A percentile compares a stretch with the other conserved stretches of the same genome.
These are phyloP conservation scores for Quercus variabilis DNA, from an alignment of 306 rosid genomes.

Conservation along the genomic window DNA sequence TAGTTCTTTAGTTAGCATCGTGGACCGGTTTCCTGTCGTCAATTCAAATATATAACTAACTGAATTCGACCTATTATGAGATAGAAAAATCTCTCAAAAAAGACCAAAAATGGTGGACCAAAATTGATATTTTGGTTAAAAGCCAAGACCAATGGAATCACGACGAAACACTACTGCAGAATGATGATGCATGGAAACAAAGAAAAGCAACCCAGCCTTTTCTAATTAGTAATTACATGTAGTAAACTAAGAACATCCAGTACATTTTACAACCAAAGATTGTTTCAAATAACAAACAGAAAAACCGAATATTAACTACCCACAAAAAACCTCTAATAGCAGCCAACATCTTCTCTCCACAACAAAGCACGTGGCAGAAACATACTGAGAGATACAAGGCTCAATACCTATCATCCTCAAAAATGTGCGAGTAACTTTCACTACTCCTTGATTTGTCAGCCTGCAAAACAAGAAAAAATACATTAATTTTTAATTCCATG, in stretches of 20 bases:
- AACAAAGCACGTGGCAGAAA: background rate
- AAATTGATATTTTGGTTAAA: background rate
- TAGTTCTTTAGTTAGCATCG: background rate
- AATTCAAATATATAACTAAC: background rate
- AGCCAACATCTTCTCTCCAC: background rate
- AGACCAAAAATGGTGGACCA: background rate
- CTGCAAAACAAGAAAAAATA: constrained; percentile 40
- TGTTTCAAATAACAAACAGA: background rate
- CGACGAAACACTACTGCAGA: background rate
- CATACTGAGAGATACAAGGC: background rate
- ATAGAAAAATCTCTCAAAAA: background rate
- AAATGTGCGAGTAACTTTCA: constrained; percentile 24
- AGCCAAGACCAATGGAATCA: background rate
- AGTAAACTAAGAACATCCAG: background rate
- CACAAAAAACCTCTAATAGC: background rate
- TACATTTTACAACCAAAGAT: background rate
- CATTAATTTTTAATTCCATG: background rate
- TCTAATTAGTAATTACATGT: background rate
- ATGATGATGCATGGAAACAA: background rate
- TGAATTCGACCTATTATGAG: background rate
- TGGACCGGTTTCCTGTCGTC: background rate
- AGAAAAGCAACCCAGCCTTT: background rate
- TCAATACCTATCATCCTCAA: constrained; percentile 33
- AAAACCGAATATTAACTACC: background rate
- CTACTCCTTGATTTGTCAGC: constrained; percentile 61